A percentile compares a stretch with the other conserved stretches of the same genome.
Evolutionary conservation across 768 basidiomycete genomes (phyloP).

Genomic region (Tylopilus sp.): DNA sequence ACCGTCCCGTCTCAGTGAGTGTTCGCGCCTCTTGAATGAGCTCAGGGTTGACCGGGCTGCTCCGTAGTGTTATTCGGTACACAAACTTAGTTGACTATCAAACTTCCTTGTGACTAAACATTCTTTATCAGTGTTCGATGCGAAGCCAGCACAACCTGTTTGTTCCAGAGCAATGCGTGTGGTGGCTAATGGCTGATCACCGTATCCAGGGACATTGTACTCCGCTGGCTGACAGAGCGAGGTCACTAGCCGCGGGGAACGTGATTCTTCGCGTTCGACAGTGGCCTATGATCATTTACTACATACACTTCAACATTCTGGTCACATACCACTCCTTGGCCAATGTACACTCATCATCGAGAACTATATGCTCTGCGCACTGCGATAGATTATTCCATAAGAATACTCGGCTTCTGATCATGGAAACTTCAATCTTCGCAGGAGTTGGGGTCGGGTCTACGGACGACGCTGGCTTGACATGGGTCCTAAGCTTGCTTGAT

Average conservation of each 20-base stretch:
- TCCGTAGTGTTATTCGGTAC: constrained; percentile 73
- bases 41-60: neutral
- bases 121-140: constrained; percentile 76
- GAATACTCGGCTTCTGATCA: no score
- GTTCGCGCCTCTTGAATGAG: neutral
- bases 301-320: neutral
- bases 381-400: neutral
- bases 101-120: neutral
- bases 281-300: neutral
- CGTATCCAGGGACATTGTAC: constrained; percentile 66
- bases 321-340: neutral
- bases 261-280: neutral
- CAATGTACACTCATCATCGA: neutral
- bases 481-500: no score
- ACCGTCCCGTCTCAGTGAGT: constrained; percentile 83
- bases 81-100: constrained; percentile 16
- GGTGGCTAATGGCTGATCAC: neutral
- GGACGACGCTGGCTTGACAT: no score
- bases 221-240: constrained; percentile 81
- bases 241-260: constrained; percentile 50
- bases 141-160: constrained; percentile 93
- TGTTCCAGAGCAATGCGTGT: constrained; percentile 20
- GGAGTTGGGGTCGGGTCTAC: no score
- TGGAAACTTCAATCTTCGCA: no score
- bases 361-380: neutral